Percentiles rank a stretch among this genome's conserved stretches.
These are phyloP conservation scores for Pseudogymnoascus sp. DNA, from an alignment of 2,329 filamentous ascomycete species.

Conservation along the genomic window DNA sequence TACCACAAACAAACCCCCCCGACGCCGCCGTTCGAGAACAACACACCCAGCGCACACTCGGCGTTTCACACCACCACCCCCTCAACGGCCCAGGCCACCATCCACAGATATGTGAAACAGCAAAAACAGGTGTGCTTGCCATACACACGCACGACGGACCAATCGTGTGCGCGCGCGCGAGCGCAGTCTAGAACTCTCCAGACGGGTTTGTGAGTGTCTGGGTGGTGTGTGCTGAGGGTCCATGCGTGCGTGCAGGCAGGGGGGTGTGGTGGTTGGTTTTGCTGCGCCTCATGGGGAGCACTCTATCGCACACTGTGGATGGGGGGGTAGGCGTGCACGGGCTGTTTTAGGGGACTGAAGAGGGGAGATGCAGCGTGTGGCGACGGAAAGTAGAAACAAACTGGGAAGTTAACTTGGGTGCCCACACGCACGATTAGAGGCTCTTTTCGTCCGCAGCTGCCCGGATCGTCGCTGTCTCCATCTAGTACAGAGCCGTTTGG, in stretches of 20 bases:
- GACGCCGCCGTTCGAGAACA: not conserved
- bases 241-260: not conserved
- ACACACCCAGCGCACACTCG: not conserved
- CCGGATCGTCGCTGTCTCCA: not conserved
- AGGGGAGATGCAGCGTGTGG: too few relatives aligned
- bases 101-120: not conserved
- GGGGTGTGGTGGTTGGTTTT: too few relatives aligned
- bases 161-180: not conserved
- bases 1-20: not conserved
- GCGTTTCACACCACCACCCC: not conserved
- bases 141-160: not conserved
- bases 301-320: not conserved
- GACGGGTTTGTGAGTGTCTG: not conserved
- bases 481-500: not conserved
- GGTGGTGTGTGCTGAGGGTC: not conserved
- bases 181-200: not conserved
- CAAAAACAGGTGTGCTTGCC: not conserved
- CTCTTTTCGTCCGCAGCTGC: too few relatives aligned
- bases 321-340: too few relatives aligned
- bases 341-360: too few relatives aligned
- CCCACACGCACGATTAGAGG: too few relatives aligned
- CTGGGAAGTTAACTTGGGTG: too few relatives aligned
- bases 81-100: not conserved
- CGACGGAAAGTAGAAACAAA: too few relatives aligned
- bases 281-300: slow-evolving; percentile 2